Percentiles rank a stretch among this genome's conserved stretches.
These are phyloP conservation scores for Coemansia sp. DNA, from an alignment of 192 early-diverging fungal species.

Conservation along the genomic window DNA sequence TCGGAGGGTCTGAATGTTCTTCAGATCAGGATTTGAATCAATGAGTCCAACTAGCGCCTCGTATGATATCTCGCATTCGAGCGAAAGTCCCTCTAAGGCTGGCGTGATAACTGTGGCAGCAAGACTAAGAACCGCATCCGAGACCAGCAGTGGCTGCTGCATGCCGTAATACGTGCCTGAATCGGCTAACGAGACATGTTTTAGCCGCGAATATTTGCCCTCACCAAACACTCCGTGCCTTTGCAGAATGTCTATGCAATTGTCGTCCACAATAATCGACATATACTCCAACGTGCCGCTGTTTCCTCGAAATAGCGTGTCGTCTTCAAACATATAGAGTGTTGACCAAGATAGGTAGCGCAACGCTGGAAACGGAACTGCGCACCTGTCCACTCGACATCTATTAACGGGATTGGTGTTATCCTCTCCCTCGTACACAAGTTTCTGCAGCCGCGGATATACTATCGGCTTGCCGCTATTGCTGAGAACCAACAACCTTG, in stretches of 20 bases:
- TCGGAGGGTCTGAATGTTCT: constrained; percentile 1
- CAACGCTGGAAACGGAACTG: neutral
- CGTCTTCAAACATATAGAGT: neutral
- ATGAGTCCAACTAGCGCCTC: constrained; percentile 7
- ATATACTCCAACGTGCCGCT: neutral
- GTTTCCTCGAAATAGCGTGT: neutral
- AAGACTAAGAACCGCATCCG: too few species aligned
- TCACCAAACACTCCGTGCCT: too few species aligned
- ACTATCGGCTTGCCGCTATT: neutral
- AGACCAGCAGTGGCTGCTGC: too few species aligned
- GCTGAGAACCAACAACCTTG: neutral
- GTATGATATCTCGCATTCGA: constrained; percentile 5
- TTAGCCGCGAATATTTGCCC: too few species aligned
- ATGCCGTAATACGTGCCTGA: too few species aligned
- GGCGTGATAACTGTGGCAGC: constrained; percentile 10
- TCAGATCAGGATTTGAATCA: constrained; percentile 4
- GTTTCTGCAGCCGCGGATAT: neutral
- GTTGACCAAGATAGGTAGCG: neutral
- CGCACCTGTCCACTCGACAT: neutral
- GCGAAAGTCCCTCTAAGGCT: constrained; percentile 2
- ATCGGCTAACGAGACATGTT: too few species aligned
- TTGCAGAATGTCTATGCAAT: too few species aligned
- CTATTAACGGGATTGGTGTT: neutral
- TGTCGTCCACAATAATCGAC: too few species aligned
- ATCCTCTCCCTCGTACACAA: neutral